phyloP scores from a whole-genome alignment of 768 basidiomycete genomes.

The Xanthoconium stramineum region DNA sequence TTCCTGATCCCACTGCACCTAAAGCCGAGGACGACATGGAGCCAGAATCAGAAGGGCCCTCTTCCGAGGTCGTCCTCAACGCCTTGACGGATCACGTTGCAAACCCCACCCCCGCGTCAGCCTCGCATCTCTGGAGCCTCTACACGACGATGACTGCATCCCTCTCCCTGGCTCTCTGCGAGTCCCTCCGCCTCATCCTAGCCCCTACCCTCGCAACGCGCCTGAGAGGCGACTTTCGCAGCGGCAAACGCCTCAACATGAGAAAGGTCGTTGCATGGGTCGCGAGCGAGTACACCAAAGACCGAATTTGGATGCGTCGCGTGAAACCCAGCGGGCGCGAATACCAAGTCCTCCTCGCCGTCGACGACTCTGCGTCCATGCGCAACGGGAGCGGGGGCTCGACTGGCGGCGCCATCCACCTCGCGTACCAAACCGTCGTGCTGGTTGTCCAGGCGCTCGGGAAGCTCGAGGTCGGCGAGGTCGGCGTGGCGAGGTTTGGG shows the following conservation, averaged over 20 bases:
- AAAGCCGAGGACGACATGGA: constrained; percentile 30
- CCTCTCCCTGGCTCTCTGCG: constrained; percentile 88
- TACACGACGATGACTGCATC: constrained; percentile 91
- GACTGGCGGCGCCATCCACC: constrained; percentile 51
- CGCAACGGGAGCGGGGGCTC: constrained; percentile 19
- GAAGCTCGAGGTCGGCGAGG: constrained; percentile 92
- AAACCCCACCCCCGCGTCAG: constrained; percentile 31
- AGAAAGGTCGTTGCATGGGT: constrained; percentile 98
- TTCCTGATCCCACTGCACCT: constrained; percentile 25
- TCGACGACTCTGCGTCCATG: constrained; percentile 98
- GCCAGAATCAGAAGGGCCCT: constrained; percentile 13
- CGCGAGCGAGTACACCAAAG: constrained; percentile 97
- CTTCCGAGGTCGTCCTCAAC: constrained; percentile 20
- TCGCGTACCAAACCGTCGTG: constrained; percentile 91
- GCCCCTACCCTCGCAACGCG: constrained; percentile 94
- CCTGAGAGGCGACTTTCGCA: constrained; percentile 94
- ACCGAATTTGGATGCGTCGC: constrained; percentile 97
- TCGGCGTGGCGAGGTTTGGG: constrained; percentile 89
- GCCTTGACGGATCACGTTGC: constrained; percentile 19
- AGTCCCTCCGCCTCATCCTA: constrained; percentile 93
- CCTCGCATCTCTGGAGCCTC: constrained; percentile 80
- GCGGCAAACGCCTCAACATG: constrained; percentile 98
- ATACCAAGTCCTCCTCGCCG: constrained; percentile 90
- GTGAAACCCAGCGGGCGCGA: constrained; percentile 92
- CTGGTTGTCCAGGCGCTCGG: constrained; percentile 88